Evolutionary conservation across 169 alveolate species (phyloP), one percentile per base, ranked within the genome.

Genomic region (Sarcocystis neurona): DNA sequence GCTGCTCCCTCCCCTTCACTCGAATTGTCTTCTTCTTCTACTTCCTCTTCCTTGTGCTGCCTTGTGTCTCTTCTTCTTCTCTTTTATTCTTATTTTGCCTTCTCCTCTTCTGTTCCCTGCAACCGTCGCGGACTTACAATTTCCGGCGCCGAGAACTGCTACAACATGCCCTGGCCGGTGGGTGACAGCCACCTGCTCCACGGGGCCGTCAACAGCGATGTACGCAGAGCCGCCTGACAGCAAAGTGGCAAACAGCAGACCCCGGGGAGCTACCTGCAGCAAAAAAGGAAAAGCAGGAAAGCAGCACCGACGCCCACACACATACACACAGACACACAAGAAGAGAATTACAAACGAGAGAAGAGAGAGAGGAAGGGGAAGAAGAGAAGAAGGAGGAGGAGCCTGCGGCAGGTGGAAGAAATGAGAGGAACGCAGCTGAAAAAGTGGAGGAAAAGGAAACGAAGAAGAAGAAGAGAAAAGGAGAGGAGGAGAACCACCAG

Each of bases 71-170:
- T n/a, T n/a, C n/a, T n/a, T n/a, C n/a, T n/a, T n/a, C n/a, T n/a
- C n/a, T n/a, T n/a, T n/a, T n/a, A n/a, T n/a, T n/a, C n/a, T n/a
- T n/a, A n/a, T n/a, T n/a, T n/a, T n/a, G n/a, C n/a, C n/a, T n/a
- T n/a, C n/a, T n/a, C n/a, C n/a, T n/a, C n/a, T n/a, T n/a, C 63
- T 53, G 10, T 53, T 10, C 30, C 63, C 63, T 53, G 10, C 20
- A 20, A 53, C 10, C 20, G 30, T 53, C 0, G 85, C 56, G 63
- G 18, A 23, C 85, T 47, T 58, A 86, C 90, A 86, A 63, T 86
- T 86, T 39, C 90, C 90, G 0, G 90, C 90, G 15, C 90, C 90
- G 41, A 86, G 37, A 27, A 86, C 77, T 15, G 90, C 90, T 1
- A 80, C 58, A 10, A 86, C 90, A n/a, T 66, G 66, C 0, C 70